Conservation (phyloP, 192 early-diverging fungal genomes). For the Coemansia sp. region DNA sequence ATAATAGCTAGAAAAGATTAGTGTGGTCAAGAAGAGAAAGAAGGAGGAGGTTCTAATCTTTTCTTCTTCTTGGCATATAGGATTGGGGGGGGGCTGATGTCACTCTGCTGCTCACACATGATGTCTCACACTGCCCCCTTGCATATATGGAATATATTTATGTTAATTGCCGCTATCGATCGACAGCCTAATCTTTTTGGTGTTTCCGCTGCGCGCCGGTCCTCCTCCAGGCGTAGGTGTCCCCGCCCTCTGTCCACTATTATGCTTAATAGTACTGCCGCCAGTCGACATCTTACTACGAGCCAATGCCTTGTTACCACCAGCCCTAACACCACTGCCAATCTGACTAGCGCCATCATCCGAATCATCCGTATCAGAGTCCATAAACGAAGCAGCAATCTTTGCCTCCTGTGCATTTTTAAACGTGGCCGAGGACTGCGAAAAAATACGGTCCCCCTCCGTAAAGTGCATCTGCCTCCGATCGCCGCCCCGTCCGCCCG, state of each 20-base stretch:
- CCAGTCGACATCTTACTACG: background rate
- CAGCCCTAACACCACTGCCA: background rate
- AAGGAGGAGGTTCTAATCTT: background rate
- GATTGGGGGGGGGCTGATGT: background rate
- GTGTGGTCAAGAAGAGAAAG: background rate
- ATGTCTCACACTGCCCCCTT: background rate
- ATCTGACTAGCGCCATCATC: slow-evolving; percentile 3
- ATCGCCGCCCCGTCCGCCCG: slow-evolving; percentile 50
- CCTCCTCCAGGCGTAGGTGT: slow-evolving; percentile 25
- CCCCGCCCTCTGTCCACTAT: slow-evolving; percentile 13
- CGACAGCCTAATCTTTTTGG: slow-evolving; percentile 46
- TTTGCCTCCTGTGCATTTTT: slow-evolving; percentile 51
- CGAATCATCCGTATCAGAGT: slow-evolving; percentile 44
- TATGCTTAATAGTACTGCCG: slow-evolving; percentile 46
- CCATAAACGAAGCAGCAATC: slow-evolving; percentile 45
- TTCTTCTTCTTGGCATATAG: background rate
- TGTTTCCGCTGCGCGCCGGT: background rate
- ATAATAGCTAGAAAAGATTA: background rate
- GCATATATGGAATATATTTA: background rate
- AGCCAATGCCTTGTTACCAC: background rate
- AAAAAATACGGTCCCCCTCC: slow-evolving; percentile 83
- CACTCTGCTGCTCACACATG: background rate
- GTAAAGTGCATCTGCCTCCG: slow-evolving; percentile 63
- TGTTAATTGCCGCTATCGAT: slow-evolving; percentile 16
- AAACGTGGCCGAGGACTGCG: slow-evolving; percentile 63